These are phyloP conservation scores for Cordyceps tenuipes DNA, from an alignment of 2,329 filamentous ascomycete species.

Conservation along the genomic window DNA sequence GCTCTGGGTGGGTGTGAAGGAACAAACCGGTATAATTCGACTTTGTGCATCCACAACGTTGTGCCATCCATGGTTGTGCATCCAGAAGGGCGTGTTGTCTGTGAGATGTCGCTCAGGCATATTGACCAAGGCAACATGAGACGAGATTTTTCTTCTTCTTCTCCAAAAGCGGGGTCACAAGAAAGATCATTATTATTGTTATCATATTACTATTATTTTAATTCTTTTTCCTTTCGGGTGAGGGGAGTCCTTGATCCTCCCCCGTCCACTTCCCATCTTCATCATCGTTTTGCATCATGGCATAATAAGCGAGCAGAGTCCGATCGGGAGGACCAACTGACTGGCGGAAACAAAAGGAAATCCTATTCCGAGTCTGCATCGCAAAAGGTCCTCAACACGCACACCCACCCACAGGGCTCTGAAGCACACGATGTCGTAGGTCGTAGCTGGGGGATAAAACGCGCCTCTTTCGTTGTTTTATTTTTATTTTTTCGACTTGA, in stretches of 20 bases:
- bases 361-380: not conserved
- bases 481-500: not conserved
- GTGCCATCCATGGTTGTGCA: too few relatives aligned
- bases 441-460: not conserved
- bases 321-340: not conserved
- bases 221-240: too few relatives aligned
- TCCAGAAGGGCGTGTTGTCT: too few relatives aligned
- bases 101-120: not conserved
- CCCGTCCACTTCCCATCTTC: too few relatives aligned
- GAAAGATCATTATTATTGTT: too few relatives aligned
- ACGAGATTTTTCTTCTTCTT: not conserved
- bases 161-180: not conserved
- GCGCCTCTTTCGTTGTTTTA: not conserved
- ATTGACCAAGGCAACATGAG: not conserved
- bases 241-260: too few relatives aligned
- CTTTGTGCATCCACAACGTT: too few relatives aligned
- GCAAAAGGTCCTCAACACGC: too few relatives aligned
- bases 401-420: not conserved
- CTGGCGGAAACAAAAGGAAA: not conserved
- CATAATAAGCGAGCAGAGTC: not conserved
- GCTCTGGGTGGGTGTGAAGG: too few relatives aligned
- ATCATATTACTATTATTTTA: too few relatives aligned
- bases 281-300: not conserved
- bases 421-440: not conserved
- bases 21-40: too few relatives aligned